These are phyloP conservation scores for Babesia bovis DNA, from an alignment of 169 alveolate genomes.

Conservation along the genomic window DNA sequence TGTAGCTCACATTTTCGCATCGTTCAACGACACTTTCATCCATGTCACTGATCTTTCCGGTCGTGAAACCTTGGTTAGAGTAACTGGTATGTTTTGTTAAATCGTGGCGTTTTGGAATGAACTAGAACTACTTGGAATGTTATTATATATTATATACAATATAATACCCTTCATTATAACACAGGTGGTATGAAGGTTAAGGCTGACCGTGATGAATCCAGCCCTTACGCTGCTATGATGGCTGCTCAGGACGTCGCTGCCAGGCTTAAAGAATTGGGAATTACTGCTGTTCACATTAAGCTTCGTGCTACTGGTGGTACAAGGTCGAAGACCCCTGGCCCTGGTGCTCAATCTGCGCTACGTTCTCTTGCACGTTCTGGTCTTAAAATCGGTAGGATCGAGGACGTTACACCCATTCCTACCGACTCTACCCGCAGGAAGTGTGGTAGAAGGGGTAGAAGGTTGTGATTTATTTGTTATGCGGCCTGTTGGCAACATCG, in stretches of 20 bases:
- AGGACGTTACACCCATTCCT: slow-evolving; percentile 99
- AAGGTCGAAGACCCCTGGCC: slow-evolving; percentile 98
- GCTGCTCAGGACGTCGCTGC: slow-evolving; percentile 99
- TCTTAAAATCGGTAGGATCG: slow-evolving; percentile 98
- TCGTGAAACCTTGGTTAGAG: slow-evolving; percentile 98
- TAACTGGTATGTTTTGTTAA: slow-evolving; percentile 84
- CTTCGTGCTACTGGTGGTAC: slow-evolving; percentile 98
- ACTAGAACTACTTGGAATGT: not conserved
- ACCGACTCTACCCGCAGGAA: slow-evolving; percentile 98
- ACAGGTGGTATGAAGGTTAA: slow-evolving; percentile 99
- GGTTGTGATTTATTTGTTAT: slow-evolving; percentile 84
- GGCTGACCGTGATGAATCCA: slow-evolving; percentile 99
- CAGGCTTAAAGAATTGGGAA: slow-evolving; percentile 95
- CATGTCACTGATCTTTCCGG: slow-evolving; percentile 99
- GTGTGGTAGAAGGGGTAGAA: slow-evolving; percentile 99
- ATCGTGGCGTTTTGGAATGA: not conserved
- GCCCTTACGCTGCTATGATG: slow-evolving; percentile 99
- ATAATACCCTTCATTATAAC: not conserved
- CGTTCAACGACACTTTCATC: slow-evolving; percentile 99
- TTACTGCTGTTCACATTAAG: slow-evolving; percentile 97
- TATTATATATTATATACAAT: not conserved
- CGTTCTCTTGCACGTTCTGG: slow-evolving; percentile 99
- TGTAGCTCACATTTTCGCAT: slow-evolving; percentile 98
- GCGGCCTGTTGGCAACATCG: slow-evolving; percentile 15
- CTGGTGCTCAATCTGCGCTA: slow-evolving; percentile 99